Evolutionary conservation across 2,329 filamentous ascomycete genomes (phyloP).

Genomic region (Aureobasidium sp.): DNA sequence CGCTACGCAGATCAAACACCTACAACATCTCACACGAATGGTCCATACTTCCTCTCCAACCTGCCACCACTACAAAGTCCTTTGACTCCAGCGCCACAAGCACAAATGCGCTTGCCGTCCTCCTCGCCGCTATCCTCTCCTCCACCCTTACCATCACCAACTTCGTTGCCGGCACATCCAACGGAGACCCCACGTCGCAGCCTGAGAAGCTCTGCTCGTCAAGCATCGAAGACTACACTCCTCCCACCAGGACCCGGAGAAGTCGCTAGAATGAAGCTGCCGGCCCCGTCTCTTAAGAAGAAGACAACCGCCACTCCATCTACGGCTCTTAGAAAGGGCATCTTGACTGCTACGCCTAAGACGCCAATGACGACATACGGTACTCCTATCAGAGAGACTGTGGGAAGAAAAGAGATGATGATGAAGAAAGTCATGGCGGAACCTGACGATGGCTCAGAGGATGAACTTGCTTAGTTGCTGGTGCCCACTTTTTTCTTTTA

Average conservation of each 20-base stretch:
- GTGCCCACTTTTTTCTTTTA: neutral
- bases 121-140: neutral
- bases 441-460: constrained; percentile 8
- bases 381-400: neutral
- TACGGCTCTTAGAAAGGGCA: neutral
- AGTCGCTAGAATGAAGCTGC: neutral
- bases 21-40: neutral
- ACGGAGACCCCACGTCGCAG: neutral
- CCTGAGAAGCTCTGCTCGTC: neutral
- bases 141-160: neutral
- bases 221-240: too few species aligned
- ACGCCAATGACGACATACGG: neutral
- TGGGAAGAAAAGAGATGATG: neutral
- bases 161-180: neutral
- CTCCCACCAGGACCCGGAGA: neutral
- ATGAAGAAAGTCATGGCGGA: neutral
- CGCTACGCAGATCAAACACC: neutral
- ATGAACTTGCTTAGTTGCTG: neutral
- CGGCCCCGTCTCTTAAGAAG: neutral
- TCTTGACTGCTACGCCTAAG: neutral
- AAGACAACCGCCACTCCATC: neutral
- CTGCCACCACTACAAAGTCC: neutral
- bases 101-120: neutral
- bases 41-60: neutral
- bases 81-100: neutral